Conservation (phyloP, 2,329 filamentous ascomycete species). For the Graphium sp. region DNA sequence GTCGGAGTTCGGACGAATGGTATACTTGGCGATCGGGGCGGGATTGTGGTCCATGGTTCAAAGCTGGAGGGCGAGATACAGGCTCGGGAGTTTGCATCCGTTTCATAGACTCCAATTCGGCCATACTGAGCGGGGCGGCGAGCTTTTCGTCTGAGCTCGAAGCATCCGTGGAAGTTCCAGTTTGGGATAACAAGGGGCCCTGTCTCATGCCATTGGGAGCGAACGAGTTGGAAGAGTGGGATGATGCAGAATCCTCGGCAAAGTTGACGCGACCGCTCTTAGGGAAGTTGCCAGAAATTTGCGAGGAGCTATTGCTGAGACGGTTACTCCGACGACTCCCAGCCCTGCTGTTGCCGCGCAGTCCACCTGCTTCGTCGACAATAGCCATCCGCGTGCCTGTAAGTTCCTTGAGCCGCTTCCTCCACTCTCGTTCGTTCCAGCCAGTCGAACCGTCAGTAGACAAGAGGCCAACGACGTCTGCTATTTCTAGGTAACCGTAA, state of each 20-base stretch:
- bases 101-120: constrained; percentile 35
- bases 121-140: constrained; percentile 22
- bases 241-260: constrained; percentile 32
- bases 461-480: constrained; percentile 72
- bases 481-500: constrained; percentile 79
- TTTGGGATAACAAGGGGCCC: no score
- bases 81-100: constrained; percentile 53
- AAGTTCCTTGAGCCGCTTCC: constrained; percentile 72
- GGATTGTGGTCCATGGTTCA: constrained; percentile 58
- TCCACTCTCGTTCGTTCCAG: constrained; percentile 85
- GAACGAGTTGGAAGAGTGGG: constrained; percentile 34
- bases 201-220: no score
- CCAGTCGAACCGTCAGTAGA: constrained; percentile 53
- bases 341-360: constrained; percentile 26
- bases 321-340: constrained; percentile 42
- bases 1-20: constrained; percentile 60
- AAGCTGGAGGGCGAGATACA: constrained; percentile 62
- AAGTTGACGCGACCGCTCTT: constrained; percentile 32
- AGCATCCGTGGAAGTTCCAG: constrained; percentile 22
- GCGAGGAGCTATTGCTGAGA: constrained; percentile 22
- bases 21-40: constrained; percentile 50
- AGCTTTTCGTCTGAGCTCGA: constrained; percentile 41
- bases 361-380: constrained; percentile 31
- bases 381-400: constrained; percentile 64
- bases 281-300: constrained; percentile 15